Evolutionary conservation across 1,139 yeast genomes (phyloP), one percentile per base, ranked within the genome.

Genomic region (Yamadazyma dushanensis): DNA sequence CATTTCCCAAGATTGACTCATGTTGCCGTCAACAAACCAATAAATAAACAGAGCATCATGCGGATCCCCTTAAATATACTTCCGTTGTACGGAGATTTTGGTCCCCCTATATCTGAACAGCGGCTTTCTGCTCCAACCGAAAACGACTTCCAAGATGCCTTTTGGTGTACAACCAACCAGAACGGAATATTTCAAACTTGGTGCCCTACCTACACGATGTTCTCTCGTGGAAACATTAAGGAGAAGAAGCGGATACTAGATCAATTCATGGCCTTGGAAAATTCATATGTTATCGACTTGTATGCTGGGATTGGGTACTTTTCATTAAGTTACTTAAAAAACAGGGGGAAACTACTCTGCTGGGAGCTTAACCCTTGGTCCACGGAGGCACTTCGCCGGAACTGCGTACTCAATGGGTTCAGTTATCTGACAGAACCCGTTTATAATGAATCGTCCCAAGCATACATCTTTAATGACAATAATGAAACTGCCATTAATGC

Each of bases 301-400:
- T 88, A 87, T 54, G 80, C 86, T 20, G 96, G 96, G 0, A 87
- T 88, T 35, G 96, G 96, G 2, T 88, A 88, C 56, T 88, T 88
- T 55, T 75, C 90, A 4, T 61, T 88, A 23, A 73, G 87, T 30
- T 88, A 88, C 50, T 64, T 85, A 32, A 64, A 63, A 32, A 66
- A 70, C 26, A 71, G 73, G 1, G 88, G 86, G 1, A 61, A 63
- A 13, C 61, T 85, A 0, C 71, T 80, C 31, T 81, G 95, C 52
- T 88, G 95, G 88, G 96, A 88, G 46, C 61, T 88, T 31, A 88
- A 88, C 51, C 87, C 89, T 1, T 87, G 92, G 94, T 83, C 94
- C 31, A 73, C 83, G 6, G 79, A 80, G 47, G 96, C 95, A 0
- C 64, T 87, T 26, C 50, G 60, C 2, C 62, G 79, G 29, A 89